Base-by-base conservation (phyloP, 2,329 filamentous ascomycete genomes). In the Alternaria panax region DNA sequence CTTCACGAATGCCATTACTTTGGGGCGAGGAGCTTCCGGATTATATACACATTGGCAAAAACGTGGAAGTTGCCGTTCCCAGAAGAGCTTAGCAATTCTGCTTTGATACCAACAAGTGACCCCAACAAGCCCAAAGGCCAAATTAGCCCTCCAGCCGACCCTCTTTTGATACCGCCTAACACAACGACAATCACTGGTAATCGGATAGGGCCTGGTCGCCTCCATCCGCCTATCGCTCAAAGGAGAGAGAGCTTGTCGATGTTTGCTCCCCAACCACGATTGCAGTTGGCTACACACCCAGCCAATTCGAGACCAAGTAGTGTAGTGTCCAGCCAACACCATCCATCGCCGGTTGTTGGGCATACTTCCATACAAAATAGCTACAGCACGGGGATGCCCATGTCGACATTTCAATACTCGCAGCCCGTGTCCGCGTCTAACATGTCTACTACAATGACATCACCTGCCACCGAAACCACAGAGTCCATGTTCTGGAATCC, bases 21-120 rank as follows among this genome's bases (percentile, higher is more conserved):
- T 57, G 80, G 77, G 6, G 76, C 73, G 9, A 76, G 80, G 27
- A 78, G 77, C 27, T 76, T 82, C 42, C 76, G 79, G 25, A 80
- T 83, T 57, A 74, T 83, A 25, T 69, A 79, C 27, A 71, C 76
- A 8, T 67, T 83, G 18, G 75, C 80, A 1, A 74, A 73, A 34
- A 80, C 78, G 28, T 83, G 81, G 81, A 75, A 79, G 27, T 70
- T 83, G 28, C 68, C 75, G 2, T 76, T 80, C 11, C 81, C 81
- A 2, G 77, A 80, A 40, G 74, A 73, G 28, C 43, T 78, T 60
- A 38, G 69, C 56, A 56, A 65, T 61, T 66, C 70, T 57, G 60
- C 64, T 54, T 51, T 75, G 45, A 18, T 78, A 57, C 65, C 73
- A 28, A 59, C 61, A 53, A 52, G 54, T 22, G 27, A 66, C 2